Evolutionary conservation across 1,284 basidiomycete genomes (phyloP).

Genomic region (Cutaneotrichosporon arboriforme): DNA sequence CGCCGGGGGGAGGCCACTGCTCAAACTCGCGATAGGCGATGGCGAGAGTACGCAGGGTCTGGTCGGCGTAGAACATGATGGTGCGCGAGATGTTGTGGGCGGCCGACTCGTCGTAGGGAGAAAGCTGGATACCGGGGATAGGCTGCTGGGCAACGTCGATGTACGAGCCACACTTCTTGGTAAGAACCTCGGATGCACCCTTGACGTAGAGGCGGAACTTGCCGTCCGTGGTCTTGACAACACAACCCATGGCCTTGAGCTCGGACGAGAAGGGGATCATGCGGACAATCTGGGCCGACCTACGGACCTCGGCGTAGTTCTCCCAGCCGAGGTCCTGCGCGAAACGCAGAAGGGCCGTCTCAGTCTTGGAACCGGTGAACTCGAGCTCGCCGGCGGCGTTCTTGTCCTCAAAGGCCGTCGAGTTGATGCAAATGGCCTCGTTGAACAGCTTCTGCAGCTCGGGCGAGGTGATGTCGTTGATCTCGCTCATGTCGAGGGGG

Average conservation of each 20-base stretch:
- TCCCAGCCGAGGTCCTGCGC: constrained; percentile 82
- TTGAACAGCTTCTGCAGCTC: constrained; percentile 69
- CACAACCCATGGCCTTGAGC: constrained; percentile 93
- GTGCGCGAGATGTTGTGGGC: constrained; percentile 51
- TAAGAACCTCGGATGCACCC: constrained; percentile 89
- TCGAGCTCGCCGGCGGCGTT: constrained; percentile 61
- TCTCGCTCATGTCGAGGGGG: constrained; percentile 68
- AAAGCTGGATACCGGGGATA: constrained; percentile 16
- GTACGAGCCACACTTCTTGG: constrained; percentile 63
- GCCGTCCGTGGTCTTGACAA: constrained; percentile 60
- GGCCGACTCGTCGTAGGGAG: constrained; percentile 32
- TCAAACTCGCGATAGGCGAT: constrained; percentile 86
- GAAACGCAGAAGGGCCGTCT: constrained; percentile 85
- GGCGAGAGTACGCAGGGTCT: constrained; percentile 87
- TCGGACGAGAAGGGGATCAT: constrained; percentile 94
- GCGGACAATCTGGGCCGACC: constrained; percentile 64
- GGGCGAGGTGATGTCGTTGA: constrained; percentile 62
- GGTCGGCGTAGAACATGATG: constrained; percentile 95
- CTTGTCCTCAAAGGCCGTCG: constrained; percentile 87
- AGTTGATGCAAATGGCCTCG: constrained; percentile 83
- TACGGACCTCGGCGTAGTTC: constrained; percentile 65
- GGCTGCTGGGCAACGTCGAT: constrained; percentile 56
- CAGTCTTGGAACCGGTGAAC: constrained; percentile 94
- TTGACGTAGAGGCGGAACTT: constrained; percentile 76
- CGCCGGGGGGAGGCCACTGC: constrained; percentile 69